These are phyloP conservation scores for Paramecium octaurelia DNA, from an alignment of 73 alveolate genomes.

Conservation along the genomic window DNA sequence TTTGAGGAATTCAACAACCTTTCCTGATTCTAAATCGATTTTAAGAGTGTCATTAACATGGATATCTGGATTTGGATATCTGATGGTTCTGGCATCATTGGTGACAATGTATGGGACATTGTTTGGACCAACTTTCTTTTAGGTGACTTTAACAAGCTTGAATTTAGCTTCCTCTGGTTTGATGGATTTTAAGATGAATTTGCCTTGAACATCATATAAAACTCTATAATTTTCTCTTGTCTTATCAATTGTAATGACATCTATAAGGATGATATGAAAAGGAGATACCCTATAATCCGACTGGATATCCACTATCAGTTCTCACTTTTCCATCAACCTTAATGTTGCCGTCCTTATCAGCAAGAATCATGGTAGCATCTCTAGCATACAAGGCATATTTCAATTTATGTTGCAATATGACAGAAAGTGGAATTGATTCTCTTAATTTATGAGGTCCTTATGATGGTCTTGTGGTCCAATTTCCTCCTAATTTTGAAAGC, in stretches of 20 bases:
- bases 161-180: conserved; percentile 65
- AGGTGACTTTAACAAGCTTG: conserved; percentile 96
- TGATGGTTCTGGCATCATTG: conserved; percentile 97
- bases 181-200: conserved; percentile 78
- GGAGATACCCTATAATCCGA: conserved; percentile 78
- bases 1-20: conserved; percentile 86
- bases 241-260: conserved; percentile 83
- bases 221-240: conserved; percentile 95
- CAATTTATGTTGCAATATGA: conserved; percentile 88
- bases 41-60: conserved; percentile 87
- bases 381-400: conserved; percentile 88
- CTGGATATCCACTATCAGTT: conserved; percentile 95
- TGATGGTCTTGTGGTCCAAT: conserved; percentile 90
- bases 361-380: conserved; percentile 81
- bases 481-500: conserved; percentile 93
- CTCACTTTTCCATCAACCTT: conserved; percentile 95
- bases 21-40: conserved; percentile 71
- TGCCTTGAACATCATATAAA: conserved; percentile 96
- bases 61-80: conserved; percentile 98
- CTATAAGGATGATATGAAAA: conserved; percentile 59
- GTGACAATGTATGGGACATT: conserved; percentile 96
- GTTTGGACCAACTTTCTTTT: conserved; percentile 92
- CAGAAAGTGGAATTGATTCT: conserved; percentile 93
- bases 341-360: conserved; percentile 85
- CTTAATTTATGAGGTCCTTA: conserved; percentile 98